A percentile compares a stretch with the other conserved stretches of the same genome.
phyloP scores from a whole-genome alignment of 2,329 filamentous ascomycete species.

The Blumeria graminis region DNA sequence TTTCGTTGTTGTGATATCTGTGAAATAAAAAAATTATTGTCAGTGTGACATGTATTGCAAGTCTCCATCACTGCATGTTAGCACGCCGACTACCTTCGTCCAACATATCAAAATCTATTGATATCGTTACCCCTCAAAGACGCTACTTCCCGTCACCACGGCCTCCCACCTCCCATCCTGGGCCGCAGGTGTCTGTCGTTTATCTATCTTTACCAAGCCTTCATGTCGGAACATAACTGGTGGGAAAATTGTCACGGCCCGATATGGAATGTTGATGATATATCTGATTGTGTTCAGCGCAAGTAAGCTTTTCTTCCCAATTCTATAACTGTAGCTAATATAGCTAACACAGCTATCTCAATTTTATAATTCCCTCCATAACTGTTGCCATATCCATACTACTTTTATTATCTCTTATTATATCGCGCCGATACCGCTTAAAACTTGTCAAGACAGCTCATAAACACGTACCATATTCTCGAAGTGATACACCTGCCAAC shows the following conservation, averaged over 20 bases:
- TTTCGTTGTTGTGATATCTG: no score
- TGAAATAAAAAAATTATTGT: no score
- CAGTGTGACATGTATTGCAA: no score
- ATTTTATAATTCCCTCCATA: conserved; percentile 54
- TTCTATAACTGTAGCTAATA: conserved; percentile 5
- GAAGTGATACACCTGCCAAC: background rate
- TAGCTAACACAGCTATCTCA: conserved; percentile 39
- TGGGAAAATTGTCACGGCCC: conserved; percentile 11
- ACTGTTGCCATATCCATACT: conserved; percentile 46
- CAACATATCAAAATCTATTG: no score
- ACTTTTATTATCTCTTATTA: conserved; percentile 33
- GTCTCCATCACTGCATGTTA: no score
- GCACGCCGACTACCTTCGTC: no score
- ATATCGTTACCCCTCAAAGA: no score
- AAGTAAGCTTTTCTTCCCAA: conserved; percentile 28
- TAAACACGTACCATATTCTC: background rate
- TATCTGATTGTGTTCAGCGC: conserved; percentile 36
- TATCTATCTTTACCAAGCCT: no score
- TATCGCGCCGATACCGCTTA: conserved; percentile 26
- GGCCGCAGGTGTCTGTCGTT: no score
- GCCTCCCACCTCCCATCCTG: no score
- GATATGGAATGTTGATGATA: conserved; percentile 37
- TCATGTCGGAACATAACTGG: no score
- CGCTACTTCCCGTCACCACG: no score
- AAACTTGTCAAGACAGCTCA: conserved; percentile 16